phyloP scores from a whole-genome alignment of 371 early-diverging fungal genomes.

The Mucor circinelloides region DNA sequence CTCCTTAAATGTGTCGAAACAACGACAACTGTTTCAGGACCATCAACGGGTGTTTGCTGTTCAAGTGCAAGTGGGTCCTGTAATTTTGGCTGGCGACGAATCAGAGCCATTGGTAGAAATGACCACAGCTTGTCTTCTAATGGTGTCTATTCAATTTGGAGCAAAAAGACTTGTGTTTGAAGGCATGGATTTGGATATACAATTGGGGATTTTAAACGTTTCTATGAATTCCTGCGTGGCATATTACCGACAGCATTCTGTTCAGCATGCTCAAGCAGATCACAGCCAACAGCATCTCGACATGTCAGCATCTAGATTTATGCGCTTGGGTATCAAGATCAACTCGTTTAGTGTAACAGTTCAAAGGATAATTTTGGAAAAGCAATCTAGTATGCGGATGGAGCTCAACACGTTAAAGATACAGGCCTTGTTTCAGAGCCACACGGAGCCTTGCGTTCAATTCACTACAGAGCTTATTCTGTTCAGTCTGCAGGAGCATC shows the following conservation, averaged over 20 bases:
- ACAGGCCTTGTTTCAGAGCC: not conserved
- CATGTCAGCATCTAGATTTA: not conserved
- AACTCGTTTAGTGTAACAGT: not conserved
- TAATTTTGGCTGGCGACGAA: not conserved
- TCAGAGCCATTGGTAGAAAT: not conserved
- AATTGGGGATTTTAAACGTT: not conserved
- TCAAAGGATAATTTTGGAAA: not conserved
- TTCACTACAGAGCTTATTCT: not conserved
- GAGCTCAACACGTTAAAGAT: not conserved
- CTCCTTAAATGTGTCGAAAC: not conserved
- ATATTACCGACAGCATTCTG: not conserved
- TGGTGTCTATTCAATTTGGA: not conserved
- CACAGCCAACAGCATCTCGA: not conserved
- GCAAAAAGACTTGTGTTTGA: not conserved
- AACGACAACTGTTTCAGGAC: not conserved
- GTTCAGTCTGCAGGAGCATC: not conserved
- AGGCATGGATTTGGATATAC: not conserved
- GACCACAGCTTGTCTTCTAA: constrained; percentile 1
- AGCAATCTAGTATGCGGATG: not conserved
- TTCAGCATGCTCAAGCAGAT: not conserved
- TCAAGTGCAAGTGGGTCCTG: not conserved
- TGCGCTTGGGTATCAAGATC: not conserved
- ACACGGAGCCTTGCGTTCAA: not conserved
- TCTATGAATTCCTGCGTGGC: not conserved
- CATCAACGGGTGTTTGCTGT: not conserved